Conservation (phyloP, 2,329 filamentous ascomycete species). For the Sclerotinia subarctica region DNA sequence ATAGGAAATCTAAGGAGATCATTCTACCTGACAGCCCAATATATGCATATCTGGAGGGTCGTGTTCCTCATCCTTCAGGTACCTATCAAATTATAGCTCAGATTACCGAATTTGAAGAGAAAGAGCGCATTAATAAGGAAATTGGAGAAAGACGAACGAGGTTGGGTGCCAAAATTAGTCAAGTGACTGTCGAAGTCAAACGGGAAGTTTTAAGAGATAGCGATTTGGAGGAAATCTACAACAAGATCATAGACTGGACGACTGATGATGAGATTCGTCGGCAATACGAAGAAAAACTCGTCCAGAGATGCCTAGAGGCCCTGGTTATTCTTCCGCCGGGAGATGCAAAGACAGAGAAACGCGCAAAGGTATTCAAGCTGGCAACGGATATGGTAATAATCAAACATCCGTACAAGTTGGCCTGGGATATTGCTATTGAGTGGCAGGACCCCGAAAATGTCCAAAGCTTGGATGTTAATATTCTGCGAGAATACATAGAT, state of each 20-base stretch:
- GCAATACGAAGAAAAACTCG: slow-evolving; percentile 83
- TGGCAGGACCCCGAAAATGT: slow-evolving; percentile 79
- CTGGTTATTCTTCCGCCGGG: slow-evolving; percentile 65
- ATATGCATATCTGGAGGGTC: slow-evolving; percentile 79
- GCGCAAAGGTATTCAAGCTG: slow-evolving; percentile 68
- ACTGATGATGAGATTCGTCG: slow-evolving; percentile 80
- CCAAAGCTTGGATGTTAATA: slow-evolving; percentile 70
- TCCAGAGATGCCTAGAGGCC: slow-evolving; percentile 76
- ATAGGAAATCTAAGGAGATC: slow-evolving; percentile 71
- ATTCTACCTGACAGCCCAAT: slow-evolving; percentile 77
- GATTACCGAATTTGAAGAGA: slow-evolving; percentile 81
- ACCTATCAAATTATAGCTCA: slow-evolving; percentile 82
- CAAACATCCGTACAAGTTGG: slow-evolving; percentile 82
- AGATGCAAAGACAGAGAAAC: slow-evolving; percentile 64
- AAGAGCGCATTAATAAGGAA: slow-evolving; percentile 81
- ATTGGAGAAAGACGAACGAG: slow-evolving; percentile 87
- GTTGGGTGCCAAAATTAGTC: slow-evolving; percentile 76
- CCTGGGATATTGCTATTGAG: slow-evolving; percentile 88
- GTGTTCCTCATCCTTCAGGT: slow-evolving; percentile 72
- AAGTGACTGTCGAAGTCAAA: slow-evolving; percentile 85
- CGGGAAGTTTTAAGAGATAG: slow-evolving; percentile 76
- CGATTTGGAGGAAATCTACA: slow-evolving; percentile 75
- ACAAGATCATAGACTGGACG: slow-evolving; percentile 84
- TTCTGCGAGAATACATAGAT: slow-evolving; percentile 76
- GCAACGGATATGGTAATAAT: slow-evolving; percentile 95